Conservation (phyloP, 108 stramenopile species). For the Skeletonema menzelii region DNA sequence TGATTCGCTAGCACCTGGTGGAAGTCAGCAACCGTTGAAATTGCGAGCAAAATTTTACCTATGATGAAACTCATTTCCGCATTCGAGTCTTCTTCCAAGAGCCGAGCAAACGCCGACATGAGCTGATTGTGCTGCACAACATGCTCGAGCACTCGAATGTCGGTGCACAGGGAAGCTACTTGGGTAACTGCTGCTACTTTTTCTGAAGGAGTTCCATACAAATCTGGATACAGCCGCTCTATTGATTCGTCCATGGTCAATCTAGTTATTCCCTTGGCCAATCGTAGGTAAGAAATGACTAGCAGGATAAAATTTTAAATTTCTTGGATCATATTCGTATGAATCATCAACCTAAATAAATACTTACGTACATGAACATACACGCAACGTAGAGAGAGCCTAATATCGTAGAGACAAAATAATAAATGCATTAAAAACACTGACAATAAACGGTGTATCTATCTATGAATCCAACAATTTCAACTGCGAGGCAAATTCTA, state of each 20-base stretch:
- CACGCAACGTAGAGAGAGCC: too few relatives aligned
- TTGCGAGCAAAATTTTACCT: constrained; percentile 24
- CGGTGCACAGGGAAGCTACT: not conserved
- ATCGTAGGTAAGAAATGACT: too few relatives aligned
- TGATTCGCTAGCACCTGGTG: constrained; percentile 19
- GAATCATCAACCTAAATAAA: too few relatives aligned
- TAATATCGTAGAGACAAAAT: not conserved
- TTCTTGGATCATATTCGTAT: too few relatives aligned
- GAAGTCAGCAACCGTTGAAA: constrained; percentile 19
- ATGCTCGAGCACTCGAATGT: not conserved
- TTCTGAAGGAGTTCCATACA: constrained; percentile 23
- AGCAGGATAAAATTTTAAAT: too few relatives aligned
- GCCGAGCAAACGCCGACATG: constrained; percentile 32
- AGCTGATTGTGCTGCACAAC: constrained; percentile 25
- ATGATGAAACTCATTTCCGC: constrained; percentile 31
- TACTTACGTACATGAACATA: too few relatives aligned
- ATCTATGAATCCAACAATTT: constrained; percentile 33
- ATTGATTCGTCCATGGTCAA: constrained; percentile 18
- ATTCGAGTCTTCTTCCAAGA: constrained; percentile 20
- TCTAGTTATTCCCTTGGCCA: too few relatives aligned
- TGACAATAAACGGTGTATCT: not conserved
- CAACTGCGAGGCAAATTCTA: constrained; percentile 9
- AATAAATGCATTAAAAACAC: not conserved
- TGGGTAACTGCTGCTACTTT: constrained; percentile 3
- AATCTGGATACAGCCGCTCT: constrained; percentile 7